Base-by-base conservation (phyloP, 2,329 filamentous ascomycete genomes). In the Helotiales sp. region DNA sequence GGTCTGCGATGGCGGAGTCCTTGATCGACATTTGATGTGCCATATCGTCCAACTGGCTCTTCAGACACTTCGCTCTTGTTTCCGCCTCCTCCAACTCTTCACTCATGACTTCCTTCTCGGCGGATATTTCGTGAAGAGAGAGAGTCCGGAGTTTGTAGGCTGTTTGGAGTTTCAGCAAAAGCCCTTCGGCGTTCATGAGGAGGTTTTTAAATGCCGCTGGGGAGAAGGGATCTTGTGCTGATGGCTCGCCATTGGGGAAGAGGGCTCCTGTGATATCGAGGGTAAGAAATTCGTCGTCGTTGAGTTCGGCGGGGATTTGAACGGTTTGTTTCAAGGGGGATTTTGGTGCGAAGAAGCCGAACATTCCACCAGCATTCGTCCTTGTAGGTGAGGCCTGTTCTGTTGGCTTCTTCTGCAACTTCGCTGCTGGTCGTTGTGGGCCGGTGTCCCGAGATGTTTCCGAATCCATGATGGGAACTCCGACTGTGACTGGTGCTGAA, bases 161-260 rank as follows among this genome's bases (percentile, higher is more conserved):
- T 11, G 77, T 78, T 72, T 90, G 89, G 70, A 89, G 84, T 74
- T 81, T 84, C 24, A 79, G 80, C 26, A 90, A 75, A 4, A 89
- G 77, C 3, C 85, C 84, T 4, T 80, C 79, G 2, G 88, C 88
- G 65, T 86, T 87, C 69, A 80, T 77, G 66, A 87, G 85, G n/a
- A 89, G 80, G 74, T 87, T 89, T 75, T 87, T 88, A 78, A 84
- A 90, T 10, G 85, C 84, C 0, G 85, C 81, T 0, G 87, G 86
- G 0, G 87, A 88, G 75, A 88, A 87, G 1, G 83, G 74, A 47
- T 87, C 84, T 43, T 80, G 77, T 13, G 83, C 80, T 0, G 73
- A 71, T 0, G 84, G 79, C 0, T 79, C 73, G 1, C 80, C 79
- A 0, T 77, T 69, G 0, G 86, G 85, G 67, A 85, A 88, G 13